These are phyloP conservation scores for Colletotrichum cereale DNA, from an alignment of 2,329 filamentous ascomycete species.

Conservation along the genomic window DNA sequence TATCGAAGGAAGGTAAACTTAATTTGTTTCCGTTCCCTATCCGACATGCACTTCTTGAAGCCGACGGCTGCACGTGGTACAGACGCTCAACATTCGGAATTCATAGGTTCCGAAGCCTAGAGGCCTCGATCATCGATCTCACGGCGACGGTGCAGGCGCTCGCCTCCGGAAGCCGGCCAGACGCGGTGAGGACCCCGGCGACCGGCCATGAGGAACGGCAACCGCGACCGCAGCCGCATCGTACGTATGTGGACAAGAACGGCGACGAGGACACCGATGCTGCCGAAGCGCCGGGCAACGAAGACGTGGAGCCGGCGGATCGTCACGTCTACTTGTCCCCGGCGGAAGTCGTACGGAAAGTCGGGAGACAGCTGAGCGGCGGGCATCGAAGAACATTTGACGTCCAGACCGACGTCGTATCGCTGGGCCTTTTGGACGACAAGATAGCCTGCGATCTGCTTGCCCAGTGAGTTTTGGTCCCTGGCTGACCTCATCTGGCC, in stretches of 20 bases:
- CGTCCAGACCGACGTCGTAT: slow-evolving; percentile 32
- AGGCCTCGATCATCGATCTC: slow-evolving; percentile 31
- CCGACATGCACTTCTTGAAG: background rate
- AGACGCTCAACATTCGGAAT: background rate
- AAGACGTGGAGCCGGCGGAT: slow-evolving; percentile 36
- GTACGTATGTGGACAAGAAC: background rate
- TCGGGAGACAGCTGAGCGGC: slow-evolving; percentile 37
- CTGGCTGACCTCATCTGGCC: background rate
- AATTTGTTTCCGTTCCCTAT: background rate
- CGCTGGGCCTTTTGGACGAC: slow-evolving; percentile 27
- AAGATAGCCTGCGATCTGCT: slow-evolving; percentile 29
- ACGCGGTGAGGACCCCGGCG: background rate
- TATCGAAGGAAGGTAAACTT: slow-evolving; percentile 25
- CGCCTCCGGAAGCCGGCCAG: slow-evolving; percentile 20
- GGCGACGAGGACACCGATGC: background rate
- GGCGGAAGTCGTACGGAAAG: slow-evolving; percentile 34
- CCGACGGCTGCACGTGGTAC: background rate
- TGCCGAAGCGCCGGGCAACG: slow-evolving; percentile 4
- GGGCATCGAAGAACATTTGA: slow-evolving; percentile 32
- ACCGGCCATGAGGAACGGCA: slow-evolving; percentile 8
- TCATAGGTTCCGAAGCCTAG: slow-evolving; percentile 29
- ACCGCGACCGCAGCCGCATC: background rate
- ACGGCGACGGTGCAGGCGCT: slow-evolving; percentile 34
- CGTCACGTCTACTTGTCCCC: slow-evolving; percentile 35
- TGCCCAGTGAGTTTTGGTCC: slow-evolving; percentile 23